Conservation (phyloP, 805 yeast species). For the Suhomyces kilbournensis region DNA sequence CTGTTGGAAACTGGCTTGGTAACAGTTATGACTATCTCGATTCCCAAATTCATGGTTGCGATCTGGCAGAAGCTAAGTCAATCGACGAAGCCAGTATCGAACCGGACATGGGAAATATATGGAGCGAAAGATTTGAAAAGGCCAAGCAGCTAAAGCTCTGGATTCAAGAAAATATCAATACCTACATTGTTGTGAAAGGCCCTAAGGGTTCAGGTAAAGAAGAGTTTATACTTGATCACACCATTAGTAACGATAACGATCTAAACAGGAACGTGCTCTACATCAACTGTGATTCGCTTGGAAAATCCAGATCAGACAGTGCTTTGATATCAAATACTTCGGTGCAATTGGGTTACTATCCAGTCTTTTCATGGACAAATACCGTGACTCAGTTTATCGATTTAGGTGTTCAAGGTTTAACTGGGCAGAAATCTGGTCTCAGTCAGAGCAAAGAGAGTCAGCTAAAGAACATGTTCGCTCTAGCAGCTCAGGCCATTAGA, state of each 20-base stretch:
- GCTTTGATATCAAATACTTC: constrained; percentile 68
- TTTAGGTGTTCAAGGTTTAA: constrained; percentile 80
- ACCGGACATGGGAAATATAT: constrained; percentile 33
- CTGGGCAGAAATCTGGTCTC: constrained; percentile 91
- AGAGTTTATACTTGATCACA: constrained; percentile 68
- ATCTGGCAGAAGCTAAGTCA: constrained; percentile 25
- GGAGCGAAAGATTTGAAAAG: constrained; percentile 71
- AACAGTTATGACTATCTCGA: constrained; percentile 37
- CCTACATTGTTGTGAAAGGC: constrained; percentile 86
- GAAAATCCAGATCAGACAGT: constrained; percentile 72
- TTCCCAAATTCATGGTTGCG: constrained; percentile 18
- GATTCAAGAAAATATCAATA: constrained; percentile 85
- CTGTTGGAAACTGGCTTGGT: constrained; percentile 23
- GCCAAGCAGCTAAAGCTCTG: constrained; percentile 70
- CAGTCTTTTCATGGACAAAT: constrained; percentile 91
- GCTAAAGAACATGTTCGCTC: constrained; percentile 72
- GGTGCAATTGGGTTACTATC: constrained; percentile 81
- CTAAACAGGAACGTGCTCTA: constrained; percentile 50
- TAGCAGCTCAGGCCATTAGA: constrained; percentile 71
- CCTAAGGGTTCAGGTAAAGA: constrained; percentile 96
- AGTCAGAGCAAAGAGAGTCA: constrained; percentile 81
- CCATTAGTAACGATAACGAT: constrained; percentile 51
- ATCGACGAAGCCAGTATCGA: constrained; percentile 20
- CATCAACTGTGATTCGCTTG: constrained; percentile 75
- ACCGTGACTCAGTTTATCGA: constrained; percentile 76